phyloP scores from a whole-genome alignment of 306 rosid genomes.

The Prunus persica region Prunus_persica_NCBIv2 NC_034014.1:25814501-25815000 shows the following conservation, averaged over 20 bases:
- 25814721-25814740: not conserved
- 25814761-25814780: not conserved
- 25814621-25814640: not conserved
- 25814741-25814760: not conserved
- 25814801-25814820: no score
- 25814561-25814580: not conserved
- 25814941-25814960: not conserved
- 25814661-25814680: not conserved
- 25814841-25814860: no score
- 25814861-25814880: no score
- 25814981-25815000: conserved; percentile 1
- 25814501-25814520: conserved; percentile 15
- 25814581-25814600: not conserved
- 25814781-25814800: no score
- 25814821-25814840: no score
- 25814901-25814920: no score
- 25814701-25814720: not conserved
- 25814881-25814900: no score
- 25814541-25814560: conserved; percentile 23
- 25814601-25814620: not conserved
- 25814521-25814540: not conserved
- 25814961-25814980: not conserved
- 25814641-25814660: not conserved
- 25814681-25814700: not conserved
- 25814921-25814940: no score